Percentiles rank a stretch among this genome's conserved stretches.
These are phyloP conservation scores for Ophiobolus disseminans DNA, from an alignment of 2,329 filamentous ascomycete species.

Conservation along the genomic window DNA sequence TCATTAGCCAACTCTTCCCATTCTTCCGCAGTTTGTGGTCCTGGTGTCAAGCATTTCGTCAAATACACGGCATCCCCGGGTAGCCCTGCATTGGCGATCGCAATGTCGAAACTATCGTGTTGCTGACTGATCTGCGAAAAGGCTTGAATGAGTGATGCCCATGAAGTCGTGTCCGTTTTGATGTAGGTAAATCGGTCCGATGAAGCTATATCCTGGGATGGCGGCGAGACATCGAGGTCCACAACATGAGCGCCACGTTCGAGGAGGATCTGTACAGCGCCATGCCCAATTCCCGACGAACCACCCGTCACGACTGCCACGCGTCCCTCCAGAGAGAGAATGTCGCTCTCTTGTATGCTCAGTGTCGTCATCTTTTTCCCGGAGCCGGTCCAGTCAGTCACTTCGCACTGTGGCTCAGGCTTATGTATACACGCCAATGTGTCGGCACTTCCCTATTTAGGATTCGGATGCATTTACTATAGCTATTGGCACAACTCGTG, in stretches of 20 bases:
- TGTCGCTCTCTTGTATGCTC: too few species aligned
- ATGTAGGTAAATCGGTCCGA: too few species aligned
- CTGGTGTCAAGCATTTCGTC: conserved; percentile 36
- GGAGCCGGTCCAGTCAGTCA: too few species aligned
- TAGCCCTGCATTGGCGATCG: conserved; percentile 47
- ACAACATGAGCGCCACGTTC: conserved; percentile 50
- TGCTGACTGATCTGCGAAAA: conserved; percentile 29
- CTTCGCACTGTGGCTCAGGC: too few species aligned
- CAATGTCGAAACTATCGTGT: conserved; percentile 46
- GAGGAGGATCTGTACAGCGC: conserved; percentile 50
- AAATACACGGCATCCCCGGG: conserved; percentile 39
- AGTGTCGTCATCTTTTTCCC: too few species aligned
- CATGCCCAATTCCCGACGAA: conserved; percentile 52
- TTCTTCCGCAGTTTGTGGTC: conserved; percentile 36
- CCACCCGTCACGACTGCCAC: conserved; percentile 23
- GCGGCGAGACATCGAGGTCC: conserved; percentile 49
- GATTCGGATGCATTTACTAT: too few species aligned
- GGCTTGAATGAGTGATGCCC: conserved; percentile 27
- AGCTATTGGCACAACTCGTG: too few species aligned
- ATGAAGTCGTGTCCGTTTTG: conserved; percentile 20
- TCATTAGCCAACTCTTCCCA: too few species aligned
- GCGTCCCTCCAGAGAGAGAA: neutral
- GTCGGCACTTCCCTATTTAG: too few species aligned
- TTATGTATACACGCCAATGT: too few species aligned
- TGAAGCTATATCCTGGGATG: too few species aligned